phyloP scores from a whole-genome alignment of 139 green algal genomes.

The Nannochloris sp. region DNA sequence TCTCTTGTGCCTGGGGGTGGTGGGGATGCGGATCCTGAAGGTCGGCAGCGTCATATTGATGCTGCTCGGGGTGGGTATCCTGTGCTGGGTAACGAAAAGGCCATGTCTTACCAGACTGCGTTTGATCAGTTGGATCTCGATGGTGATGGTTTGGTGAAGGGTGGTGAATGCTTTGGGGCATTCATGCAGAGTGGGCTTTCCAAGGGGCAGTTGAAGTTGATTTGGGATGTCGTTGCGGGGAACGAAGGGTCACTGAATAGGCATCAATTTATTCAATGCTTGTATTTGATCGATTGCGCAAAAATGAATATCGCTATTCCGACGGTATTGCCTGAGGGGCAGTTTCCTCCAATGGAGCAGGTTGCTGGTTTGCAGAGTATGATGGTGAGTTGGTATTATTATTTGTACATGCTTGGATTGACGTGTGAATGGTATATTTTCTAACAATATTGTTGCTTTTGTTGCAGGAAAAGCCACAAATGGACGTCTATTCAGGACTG shows the following conservation, averaged over 20 bases:
- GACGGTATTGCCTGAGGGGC: constrained; percentile 27
- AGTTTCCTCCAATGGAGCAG: constrained; percentile 43
- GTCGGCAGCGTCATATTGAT: not conserved
- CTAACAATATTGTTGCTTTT: not conserved
- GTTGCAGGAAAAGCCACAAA: not conserved
- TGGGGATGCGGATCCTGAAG: not conserved
- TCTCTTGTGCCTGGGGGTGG: not conserved
- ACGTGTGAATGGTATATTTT: not conserved
- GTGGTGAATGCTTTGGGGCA: constrained; percentile 60
- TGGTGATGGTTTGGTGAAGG: constrained; percentile 57
- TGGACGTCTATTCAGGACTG: not conserved
- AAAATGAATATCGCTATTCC: constrained; percentile 39
- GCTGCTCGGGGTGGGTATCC: constrained; percentile 23
- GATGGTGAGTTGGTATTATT: constrained; percentile 4
- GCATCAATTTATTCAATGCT: constrained; percentile 56
- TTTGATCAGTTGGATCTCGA: constrained; percentile 65
- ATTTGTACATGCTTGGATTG: not conserved
- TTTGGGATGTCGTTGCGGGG: constrained; percentile 62
- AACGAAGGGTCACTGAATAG: constrained; percentile 41
- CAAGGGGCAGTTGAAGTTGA: constrained; percentile 50
- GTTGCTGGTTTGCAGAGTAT: not conserved
- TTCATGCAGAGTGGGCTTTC: constrained; percentile 76
- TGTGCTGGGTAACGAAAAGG: constrained; percentile 37
- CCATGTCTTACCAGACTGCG: constrained; percentile 42
- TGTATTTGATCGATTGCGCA: constrained; percentile 71